A percentile compares a stretch with the other conserved stretches of the same genome.
Evolutionary conservation across 345 rosid genomes (phyloP).

Genomic region (Acer negundo): DNA sequence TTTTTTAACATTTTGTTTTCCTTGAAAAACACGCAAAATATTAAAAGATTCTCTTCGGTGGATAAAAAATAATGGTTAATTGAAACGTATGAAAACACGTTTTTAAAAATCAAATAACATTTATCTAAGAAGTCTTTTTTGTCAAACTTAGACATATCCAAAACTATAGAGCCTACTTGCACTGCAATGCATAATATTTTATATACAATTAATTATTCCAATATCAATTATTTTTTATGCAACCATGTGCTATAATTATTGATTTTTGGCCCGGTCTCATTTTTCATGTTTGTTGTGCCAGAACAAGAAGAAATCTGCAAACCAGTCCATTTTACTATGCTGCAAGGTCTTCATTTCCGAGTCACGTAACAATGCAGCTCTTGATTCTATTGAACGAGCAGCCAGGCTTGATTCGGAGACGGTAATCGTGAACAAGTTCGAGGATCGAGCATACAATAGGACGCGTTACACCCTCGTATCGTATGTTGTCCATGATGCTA

Average conservation of each 20-base stretch:
- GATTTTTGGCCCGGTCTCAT: background rate
- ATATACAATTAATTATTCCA: background rate
- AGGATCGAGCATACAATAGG: slow-evolving; percentile 58
- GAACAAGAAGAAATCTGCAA: slow-evolving; percentile 31
- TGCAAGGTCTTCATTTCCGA: slow-evolving; percentile 67
- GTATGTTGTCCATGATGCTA: slow-evolving; percentile 41
- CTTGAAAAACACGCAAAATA: too few species aligned
- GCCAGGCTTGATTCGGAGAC: slow-evolving; percentile 46
- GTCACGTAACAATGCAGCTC: slow-evolving; percentile 43
- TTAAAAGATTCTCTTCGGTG: too few species aligned
- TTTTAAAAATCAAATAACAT: background rate
- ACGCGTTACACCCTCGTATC: slow-evolving; percentile 56
- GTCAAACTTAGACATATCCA: background rate
- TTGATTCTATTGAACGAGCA: slow-evolving; percentile 47
- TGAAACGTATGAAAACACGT: too few species aligned
- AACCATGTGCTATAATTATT: background rate
- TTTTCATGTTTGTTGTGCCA: background rate
- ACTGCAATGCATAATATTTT: background rate
- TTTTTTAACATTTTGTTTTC: too few species aligned
- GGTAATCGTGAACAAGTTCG: slow-evolving; percentile 47
- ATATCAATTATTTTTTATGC: background rate
- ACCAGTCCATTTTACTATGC: slow-evolving; percentile 45
- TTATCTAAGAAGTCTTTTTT: background rate
- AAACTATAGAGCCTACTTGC: background rate
- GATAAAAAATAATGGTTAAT: too few species aligned